Evolutionary conservation across 768 basidiomycete species (phyloP).

Genomic region (Paxillus rubicundulus): DNA sequence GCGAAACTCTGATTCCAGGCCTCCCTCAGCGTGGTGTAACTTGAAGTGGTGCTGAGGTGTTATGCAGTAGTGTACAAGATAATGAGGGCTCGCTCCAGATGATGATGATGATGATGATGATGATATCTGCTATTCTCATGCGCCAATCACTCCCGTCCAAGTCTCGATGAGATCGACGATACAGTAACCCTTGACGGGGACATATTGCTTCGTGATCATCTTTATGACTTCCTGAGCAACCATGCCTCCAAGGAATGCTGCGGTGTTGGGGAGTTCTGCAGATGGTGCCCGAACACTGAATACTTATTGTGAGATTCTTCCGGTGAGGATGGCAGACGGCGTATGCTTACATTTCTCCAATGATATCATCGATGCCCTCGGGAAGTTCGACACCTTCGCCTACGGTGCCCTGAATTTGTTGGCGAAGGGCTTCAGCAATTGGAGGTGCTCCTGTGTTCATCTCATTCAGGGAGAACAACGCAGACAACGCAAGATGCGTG

Average conservation of each 20-base stretch:
- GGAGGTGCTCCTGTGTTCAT: conserved; percentile 34
- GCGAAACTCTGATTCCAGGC: background rate
- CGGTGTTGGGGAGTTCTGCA: conserved; percentile 88
- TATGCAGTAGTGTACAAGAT: background rate
- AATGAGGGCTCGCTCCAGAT: background rate
- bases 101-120: background rate
- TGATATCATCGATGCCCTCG: conserved; percentile 53
- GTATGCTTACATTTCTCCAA: conserved; percentile 74
- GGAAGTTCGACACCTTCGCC: conserved; percentile 51
- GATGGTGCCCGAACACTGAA: conserved; percentile 72
- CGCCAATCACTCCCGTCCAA: conserved; percentile 59
- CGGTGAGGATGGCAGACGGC: background rate
- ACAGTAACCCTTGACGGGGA: conserved; percentile 84
- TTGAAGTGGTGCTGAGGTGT: background rate
- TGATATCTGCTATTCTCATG: conserved; percentile 5
- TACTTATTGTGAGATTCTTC: background rate
- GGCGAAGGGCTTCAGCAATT: conserved; percentile 50
- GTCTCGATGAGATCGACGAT: conserved; percentile 82
- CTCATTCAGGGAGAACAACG: conserved; percentile 39
- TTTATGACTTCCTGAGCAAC: conserved; percentile 98
- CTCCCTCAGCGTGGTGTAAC: background rate
- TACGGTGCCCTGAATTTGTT: conserved; percentile 49
- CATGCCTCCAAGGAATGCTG: conserved; percentile 89
- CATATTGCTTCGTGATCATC: conserved; percentile 93
- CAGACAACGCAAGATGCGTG: conserved; percentile 74